phyloP scores from a whole-genome alignment of 768 basidiomycete genomes.

The Russula olivacea region DNA sequence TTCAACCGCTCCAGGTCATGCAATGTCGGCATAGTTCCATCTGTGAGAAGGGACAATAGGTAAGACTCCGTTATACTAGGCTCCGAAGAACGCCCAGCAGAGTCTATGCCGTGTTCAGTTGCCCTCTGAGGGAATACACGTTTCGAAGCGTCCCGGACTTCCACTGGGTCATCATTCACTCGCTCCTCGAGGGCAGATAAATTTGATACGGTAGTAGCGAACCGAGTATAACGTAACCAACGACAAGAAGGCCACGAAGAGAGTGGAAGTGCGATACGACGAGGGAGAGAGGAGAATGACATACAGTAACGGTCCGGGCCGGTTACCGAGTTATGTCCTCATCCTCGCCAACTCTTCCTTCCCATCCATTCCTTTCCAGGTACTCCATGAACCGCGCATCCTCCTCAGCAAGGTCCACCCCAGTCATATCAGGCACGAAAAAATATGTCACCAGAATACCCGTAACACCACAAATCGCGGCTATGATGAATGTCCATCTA shows the following conservation, averaged over 20 bases:
- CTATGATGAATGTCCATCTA: slow-evolving; percentile 64
- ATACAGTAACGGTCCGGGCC: slow-evolving; percentile 1
- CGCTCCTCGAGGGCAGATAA: background rate
- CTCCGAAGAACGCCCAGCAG: slow-evolving; percentile 31
- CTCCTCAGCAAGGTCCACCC: slow-evolving; percentile 59
- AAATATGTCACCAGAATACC: slow-evolving; percentile 64
- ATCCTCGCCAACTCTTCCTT: slow-evolving; percentile 56
- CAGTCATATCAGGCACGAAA: slow-evolving; percentile 63
- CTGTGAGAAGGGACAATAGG: slow-evolving; percentile 47
- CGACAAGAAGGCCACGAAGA: background rate
- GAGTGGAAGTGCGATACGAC: slow-evolving; percentile 4
- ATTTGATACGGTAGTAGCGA: background rate
- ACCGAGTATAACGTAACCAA: background rate
- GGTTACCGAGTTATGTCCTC: slow-evolving; percentile 27
- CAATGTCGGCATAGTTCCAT: slow-evolving; percentile 45
- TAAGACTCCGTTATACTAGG: slow-evolving; percentile 49
- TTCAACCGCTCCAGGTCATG: slow-evolving; percentile 57
- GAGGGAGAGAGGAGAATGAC: slow-evolving; percentile 13
- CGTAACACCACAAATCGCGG: slow-evolving; percentile 58
- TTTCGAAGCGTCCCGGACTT: background rate
- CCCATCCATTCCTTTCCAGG: slow-evolving; percentile 58
- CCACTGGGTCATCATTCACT: background rate
- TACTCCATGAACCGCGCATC: slow-evolving; percentile 57
- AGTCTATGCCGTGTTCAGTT: background rate
- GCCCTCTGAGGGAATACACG: background rate